Percentiles rank a stretch among this genome's conserved stretches.
These are phyloP conservation scores for Camellia lanceoleosa DNA, from an alignment of 148 eudicot species.

Conservation along the genomic window DNA sequence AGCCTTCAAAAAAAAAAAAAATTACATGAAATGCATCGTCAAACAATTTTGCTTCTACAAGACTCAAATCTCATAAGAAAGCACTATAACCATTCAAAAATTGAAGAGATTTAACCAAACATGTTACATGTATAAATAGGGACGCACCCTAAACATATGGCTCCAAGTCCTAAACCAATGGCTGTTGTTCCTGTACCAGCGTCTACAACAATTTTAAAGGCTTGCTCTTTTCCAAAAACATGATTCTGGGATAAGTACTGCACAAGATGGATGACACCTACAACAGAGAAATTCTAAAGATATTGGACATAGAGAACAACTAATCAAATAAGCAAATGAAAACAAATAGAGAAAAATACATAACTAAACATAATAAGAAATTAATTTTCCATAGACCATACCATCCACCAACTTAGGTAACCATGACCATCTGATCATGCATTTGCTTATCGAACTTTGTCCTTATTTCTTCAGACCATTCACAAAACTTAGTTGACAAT, in stretches of 20 bases:
- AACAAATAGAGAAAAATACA: neutral
- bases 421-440: neutral
- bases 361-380: neutral
- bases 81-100: neutral
- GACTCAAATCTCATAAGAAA: neutral
- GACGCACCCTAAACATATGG: conserved; percentile 57
- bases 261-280: conserved; percentile 81
- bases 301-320: neutral
- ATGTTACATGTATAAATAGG: neutral
- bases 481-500: too few species aligned
- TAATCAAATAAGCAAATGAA: neutral
- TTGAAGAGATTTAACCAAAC: neutral
- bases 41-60: neutral
- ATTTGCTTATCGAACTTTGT: too few species aligned
- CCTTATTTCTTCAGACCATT: too few species aligned
- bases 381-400: neutral
- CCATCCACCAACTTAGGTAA: neutral
- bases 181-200: conserved; percentile 98
- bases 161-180: conserved; percentile 80
- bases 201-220: conserved; percentile 71
- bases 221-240: conserved; percentile 55
- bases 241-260: conserved; percentile 65
- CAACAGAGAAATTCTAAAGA: neutral
- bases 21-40: neutral
- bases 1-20: conserved; percentile 42